A percentile compares a stretch with the other conserved stretches of the same genome.
Conservation (phyloP, 768 basidiomycete species). For the Mycena leptocephala region DNA sequence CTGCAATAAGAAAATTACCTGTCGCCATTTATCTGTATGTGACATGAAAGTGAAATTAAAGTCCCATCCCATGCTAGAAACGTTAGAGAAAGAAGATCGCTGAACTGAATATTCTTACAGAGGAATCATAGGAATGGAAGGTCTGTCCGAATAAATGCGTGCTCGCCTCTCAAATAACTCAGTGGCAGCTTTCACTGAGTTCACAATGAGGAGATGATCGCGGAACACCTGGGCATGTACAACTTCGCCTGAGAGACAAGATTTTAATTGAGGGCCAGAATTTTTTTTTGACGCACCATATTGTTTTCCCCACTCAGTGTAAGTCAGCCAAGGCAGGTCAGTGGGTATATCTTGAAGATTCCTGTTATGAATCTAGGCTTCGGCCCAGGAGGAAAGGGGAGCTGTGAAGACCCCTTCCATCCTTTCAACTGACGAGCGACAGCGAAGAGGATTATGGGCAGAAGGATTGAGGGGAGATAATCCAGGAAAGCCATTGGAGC, state of each 20-base stretch:
- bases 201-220: background rate
- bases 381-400: conserved; percentile 43
- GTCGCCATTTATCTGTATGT: conserved; percentile 49
- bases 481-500: background rate
- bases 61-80: background rate
- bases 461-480: background rate
- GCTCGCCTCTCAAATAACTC: conserved; percentile 9
- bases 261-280: background rate
- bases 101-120: background rate
- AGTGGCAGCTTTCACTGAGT: background rate
- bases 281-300: conserved; percentile 41
- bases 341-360: conserved; percentile 42
- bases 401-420: conserved; percentile 31
- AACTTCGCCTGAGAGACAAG: background rate
- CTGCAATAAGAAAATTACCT: background rate
- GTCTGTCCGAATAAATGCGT: conserved; percentile 5
- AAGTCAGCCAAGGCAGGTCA: conserved; percentile 49
- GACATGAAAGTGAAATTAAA: conserved; percentile 37
- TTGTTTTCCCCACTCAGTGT: conserved; percentile 48
- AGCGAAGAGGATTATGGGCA: background rate
- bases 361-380: conserved; percentile 37
- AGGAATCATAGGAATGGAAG: background rate
- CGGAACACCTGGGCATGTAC: background rate
- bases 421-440: background rate
- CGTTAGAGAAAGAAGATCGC: background rate